Evolutionary conservation across 805 yeast species (phyloP).

Genomic region (Saturnispora dispora): DNA sequence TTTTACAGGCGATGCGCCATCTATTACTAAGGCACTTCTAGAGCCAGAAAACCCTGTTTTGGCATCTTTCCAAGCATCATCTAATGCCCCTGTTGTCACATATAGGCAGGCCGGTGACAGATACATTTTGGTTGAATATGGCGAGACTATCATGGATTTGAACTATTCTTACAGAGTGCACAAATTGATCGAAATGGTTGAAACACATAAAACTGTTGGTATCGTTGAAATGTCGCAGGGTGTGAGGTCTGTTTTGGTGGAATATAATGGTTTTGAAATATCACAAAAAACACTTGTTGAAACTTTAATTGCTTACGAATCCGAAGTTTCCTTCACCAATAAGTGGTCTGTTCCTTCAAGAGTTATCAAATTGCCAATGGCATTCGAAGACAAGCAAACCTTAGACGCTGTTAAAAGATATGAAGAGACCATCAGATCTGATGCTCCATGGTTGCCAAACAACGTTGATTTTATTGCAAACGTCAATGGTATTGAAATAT

Average conservation of each 20-base stretch:
- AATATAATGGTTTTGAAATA: constrained; percentile 57
- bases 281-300: constrained; percentile 55
- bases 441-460: constrained; percentile 97
- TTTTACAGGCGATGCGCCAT: constrained; percentile 33
- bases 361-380: constrained; percentile 83
- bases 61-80: constrained; percentile 37
- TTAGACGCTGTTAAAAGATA: constrained; percentile 85
- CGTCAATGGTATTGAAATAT: constrained; percentile 72
- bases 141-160: constrained; percentile 79
- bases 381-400: constrained; percentile 87
- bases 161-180: constrained; percentile 80
- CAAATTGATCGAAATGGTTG: constrained; percentile 67
- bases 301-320: constrained; percentile 64
- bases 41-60: constrained; percentile 65
- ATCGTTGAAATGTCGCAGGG: constrained; percentile 96
- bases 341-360: constrained; percentile 85
- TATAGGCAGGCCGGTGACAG: constrained; percentile 98
- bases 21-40: constrained; percentile 28
- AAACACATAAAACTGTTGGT: constrained; percentile 57
- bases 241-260: constrained; percentile 88
- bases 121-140: constrained; percentile 85
- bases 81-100: constrained; percentile 57
- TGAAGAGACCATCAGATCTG: constrained; percentile 83
- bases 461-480: constrained; percentile 91
- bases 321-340: constrained; percentile 60